Conservation (phyloP, 306 rosid species). For the Vigna reflexopilosa region DNA sequence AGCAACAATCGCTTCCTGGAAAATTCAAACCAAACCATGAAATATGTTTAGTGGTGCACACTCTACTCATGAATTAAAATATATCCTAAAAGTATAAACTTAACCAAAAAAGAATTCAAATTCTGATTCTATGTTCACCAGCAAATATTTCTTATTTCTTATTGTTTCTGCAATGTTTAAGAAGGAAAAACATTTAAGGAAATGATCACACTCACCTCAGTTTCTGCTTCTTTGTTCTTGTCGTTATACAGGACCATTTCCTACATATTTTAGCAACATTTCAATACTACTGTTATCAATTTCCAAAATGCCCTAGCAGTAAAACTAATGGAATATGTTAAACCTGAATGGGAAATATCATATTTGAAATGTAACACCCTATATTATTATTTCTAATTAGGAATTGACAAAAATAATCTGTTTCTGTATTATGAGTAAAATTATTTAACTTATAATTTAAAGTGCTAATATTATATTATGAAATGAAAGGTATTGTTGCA, state of each 20-base stretch:
- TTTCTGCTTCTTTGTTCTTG: not conserved
- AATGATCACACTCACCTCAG: not conserved
- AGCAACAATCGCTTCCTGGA: not conserved
- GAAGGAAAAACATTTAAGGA: not conserved
- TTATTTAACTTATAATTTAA: no score
- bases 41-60: not conserved
- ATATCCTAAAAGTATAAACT: no score
- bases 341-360: not conserved
- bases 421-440: no score
- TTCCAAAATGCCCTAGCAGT: not conserved
- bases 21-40: not conserved
- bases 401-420: no score
- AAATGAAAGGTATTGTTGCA: no score
- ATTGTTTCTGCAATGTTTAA: no score
- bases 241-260: not conserved
- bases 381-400: no score
- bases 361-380: no score
- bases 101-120: not conserved
- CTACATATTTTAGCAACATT: not conserved
- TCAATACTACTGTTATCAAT: not conserved
- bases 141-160: not conserved
- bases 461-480: no score
- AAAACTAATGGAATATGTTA: not conserved
- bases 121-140: not conserved
- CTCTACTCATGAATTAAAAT: no score